Evolutionary conservation across 2,329 filamentous ascomycete genomes (phyloP), one percentile per base, ranked within the genome.

Genomic region (Orbilia quercus): DNA sequence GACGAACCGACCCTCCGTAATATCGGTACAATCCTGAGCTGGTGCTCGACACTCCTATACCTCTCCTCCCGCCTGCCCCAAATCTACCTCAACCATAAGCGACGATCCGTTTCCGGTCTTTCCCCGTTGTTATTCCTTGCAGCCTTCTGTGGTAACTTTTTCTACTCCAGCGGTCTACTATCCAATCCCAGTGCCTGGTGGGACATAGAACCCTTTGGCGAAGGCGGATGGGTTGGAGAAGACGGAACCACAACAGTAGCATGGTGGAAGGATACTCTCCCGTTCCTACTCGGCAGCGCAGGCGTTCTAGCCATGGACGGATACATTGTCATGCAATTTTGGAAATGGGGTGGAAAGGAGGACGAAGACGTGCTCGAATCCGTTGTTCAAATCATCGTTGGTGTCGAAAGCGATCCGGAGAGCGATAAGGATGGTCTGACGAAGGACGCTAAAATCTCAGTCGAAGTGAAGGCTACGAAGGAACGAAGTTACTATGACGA

Each of bases 61-160:
- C 84, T 88, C 36, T 83, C 82, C 75, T 88, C 86, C 28, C 84
- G 86, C 22, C 80, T 89, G 60, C 88, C 88, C 0, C 88, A 90
- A 77, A 83, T 90, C 38, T 86, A 87, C 81, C 88, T 89, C 77
- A 90, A 90, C 80, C 85, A 86, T 78, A 77, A 81, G 55, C 86
- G 87, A 53, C 85, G 86, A 77, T 88, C 86, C 45, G 89, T 88
- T 9, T 83, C 87, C 0, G 88, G 88, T 2, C 84, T 90, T 7
- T 87, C 84, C 0, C 87, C 87, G 0, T 80, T 86, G 0, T 83
- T 90, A 53, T 90, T 90, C 80, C 81, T 85, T 40, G 88, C 88
- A 3, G 88, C 88, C 1, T 90, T 90, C 78, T 85, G 85, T 77
- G 88, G 88, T 1, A 90, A 90, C 77, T 80, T 89, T 44, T 89